These are phyloP conservation scores for Thraustotheca clavata DNA, from an alignment of 352 stramenopile genomes.

Conservation along the genomic window DNA sequence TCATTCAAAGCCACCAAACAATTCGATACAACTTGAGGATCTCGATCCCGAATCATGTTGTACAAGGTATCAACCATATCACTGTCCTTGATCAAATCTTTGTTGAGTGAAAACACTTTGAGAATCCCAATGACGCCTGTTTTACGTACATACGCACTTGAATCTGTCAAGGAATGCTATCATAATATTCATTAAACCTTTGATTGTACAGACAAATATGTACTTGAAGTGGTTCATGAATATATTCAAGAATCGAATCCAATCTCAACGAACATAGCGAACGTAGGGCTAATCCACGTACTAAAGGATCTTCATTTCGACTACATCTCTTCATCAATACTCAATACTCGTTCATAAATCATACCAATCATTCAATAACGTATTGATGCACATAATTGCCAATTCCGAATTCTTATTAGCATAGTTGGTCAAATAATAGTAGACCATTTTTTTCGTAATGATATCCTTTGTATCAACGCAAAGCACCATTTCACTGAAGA, in stretches of 20 bases:
- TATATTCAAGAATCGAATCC: conserved; percentile 98
- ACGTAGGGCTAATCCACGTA: conserved; percentile 94
- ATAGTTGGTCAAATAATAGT: conserved; percentile 99
- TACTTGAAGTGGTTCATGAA: conserved; percentile 79
- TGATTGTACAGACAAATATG: background rate
- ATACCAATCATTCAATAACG: conserved; percentile 96
- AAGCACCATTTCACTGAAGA: conserved; percentile 99
- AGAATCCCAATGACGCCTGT: conserved; percentile 98
- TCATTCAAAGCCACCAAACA: conserved; percentile 97
- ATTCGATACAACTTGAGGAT: conserved; percentile 96
- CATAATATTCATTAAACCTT: background rate
- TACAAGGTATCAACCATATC: conserved; percentile 98
- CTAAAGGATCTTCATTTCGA: conserved; percentile 97
- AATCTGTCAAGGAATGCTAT: conserved; percentile 88
- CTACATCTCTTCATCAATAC: conserved; percentile 24
- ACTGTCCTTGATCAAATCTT: conserved; percentile 87
- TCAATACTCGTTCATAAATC: background rate
- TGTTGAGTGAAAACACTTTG: conserved; percentile 93
- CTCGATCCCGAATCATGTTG: conserved; percentile 97
- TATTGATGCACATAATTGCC: conserved; percentile 99
- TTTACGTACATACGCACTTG: conserved; percentile 97
- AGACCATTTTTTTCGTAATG: conserved; percentile 99
- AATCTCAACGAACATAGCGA: conserved; percentile 95
- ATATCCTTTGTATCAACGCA: conserved; percentile 96
- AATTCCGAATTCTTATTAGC: conserved; percentile 97